Percentiles rank a stretch among this genome's conserved stretches.
phyloP scores from a whole-genome alignment of 345 rosid genomes.

The Kandelia obovata region DNA sequence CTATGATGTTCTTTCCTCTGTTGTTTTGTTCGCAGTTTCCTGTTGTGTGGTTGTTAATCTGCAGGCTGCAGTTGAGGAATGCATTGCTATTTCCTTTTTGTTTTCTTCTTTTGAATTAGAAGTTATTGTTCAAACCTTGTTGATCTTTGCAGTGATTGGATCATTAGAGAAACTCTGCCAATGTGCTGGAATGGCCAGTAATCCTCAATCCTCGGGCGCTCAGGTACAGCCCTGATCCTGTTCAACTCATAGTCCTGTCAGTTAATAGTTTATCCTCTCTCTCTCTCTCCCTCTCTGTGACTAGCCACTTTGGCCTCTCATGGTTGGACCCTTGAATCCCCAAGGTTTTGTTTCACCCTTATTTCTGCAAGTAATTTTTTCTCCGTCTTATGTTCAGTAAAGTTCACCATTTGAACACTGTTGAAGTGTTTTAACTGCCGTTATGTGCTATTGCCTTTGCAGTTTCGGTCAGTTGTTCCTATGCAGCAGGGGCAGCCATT shows the following conservation, averaged over 20 bases:
- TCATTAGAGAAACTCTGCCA: conserved; percentile 13
- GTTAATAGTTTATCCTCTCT: neutral
- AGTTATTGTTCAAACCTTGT: neutral
- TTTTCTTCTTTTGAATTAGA: neutral
- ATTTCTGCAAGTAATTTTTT: conserved; percentile 22
- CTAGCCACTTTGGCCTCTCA: conserved; percentile 35
- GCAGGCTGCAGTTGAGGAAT: too few relatives aligned
- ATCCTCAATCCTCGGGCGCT: conserved; percentile 57
- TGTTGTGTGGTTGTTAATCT: too few relatives aligned
- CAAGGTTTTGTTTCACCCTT: conserved; percentile 25
- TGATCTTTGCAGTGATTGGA: conserved; percentile 16
- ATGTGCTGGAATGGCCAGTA: conserved; percentile 54
- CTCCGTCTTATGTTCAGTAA: neutral
- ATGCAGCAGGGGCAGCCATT: conserved; percentile 64
- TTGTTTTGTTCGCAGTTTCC: neutral
- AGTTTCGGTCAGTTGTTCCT: conserved; percentile 72
- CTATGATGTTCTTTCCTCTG: neutral
- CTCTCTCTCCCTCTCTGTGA: neutral
- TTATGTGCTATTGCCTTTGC: conserved; percentile 9
- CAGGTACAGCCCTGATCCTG: conserved; percentile 18
- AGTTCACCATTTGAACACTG: conserved; percentile 5
- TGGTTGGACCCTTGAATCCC: conserved; percentile 38
- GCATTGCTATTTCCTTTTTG: neutral
- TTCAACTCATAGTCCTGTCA: too few relatives aligned
- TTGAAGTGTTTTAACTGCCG: neutral